A percentile compares a stretch with the other conserved stretches of the same genome.
Evolutionary conservation across 306 rosid genomes (phyloP).

Genomic region (Cercis canadensis): DNA sequence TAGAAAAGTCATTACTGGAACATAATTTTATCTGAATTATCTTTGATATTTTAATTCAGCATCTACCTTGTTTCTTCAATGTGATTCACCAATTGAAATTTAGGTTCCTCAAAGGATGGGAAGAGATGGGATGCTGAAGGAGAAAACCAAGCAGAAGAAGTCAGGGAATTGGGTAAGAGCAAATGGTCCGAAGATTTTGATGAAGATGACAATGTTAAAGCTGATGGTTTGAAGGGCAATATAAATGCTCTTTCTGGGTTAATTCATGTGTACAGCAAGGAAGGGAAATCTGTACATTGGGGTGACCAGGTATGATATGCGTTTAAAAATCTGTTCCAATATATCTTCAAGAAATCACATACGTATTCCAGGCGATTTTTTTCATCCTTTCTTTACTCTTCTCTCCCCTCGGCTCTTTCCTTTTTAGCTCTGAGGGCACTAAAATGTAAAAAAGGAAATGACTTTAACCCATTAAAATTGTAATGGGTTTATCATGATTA

Average conservation of each 20-base stretch:
- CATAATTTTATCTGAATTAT: too few relatives aligned
- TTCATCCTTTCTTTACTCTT: not conserved
- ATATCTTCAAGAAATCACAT: not conserved
- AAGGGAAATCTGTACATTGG: conserved; percentile 90
- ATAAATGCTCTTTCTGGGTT: conserved; percentile 82
- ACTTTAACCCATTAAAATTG: too few relatives aligned
- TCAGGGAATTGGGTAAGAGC: conserved; percentile 92
- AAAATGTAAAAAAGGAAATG: too few relatives aligned
- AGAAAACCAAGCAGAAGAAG: conserved; percentile 65
- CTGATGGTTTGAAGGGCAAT: conserved; percentile 62
- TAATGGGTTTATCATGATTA: too few relatives aligned
- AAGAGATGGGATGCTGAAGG: conserved; percentile 66
- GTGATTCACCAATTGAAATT: conserved; percentile 15
- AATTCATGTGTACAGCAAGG: conserved; percentile 78
- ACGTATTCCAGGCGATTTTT: not conserved
- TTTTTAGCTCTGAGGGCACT: not conserved
- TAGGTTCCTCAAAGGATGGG: conserved; percentile 57
- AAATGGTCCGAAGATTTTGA: conserved; percentile 89
- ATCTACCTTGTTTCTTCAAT: not conserved
- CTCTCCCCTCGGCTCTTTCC: too few relatives aligned
- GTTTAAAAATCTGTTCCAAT: not conserved
- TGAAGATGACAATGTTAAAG: conserved; percentile 64
- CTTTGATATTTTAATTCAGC: not conserved
- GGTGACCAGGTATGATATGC: conserved; percentile 81
- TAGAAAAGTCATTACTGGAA: too few relatives aligned